phyloP scores from a whole-genome alignment of 345 rosid genomes.

The Citrus hindsii region DNA sequence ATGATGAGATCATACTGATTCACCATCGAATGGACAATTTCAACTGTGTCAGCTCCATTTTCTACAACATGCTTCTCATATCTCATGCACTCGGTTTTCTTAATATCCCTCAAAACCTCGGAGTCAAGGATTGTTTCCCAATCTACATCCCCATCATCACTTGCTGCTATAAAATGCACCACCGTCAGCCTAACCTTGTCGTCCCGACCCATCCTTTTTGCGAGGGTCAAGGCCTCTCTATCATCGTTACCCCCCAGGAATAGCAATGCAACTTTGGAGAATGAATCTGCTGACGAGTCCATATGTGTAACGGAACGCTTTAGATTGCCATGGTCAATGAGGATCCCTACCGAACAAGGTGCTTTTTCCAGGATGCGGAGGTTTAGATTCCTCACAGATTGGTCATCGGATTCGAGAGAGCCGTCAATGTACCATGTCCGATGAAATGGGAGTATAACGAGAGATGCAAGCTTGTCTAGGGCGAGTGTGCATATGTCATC shows the following conservation, averaged over 20 bases:
- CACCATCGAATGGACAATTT: not conserved
- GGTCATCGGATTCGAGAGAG: conserved; percentile 9
- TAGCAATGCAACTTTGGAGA: conserved; percentile 11
- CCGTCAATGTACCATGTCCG: conserved; percentile 29
- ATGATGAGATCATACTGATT: conserved; percentile 8
- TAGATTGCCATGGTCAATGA: conserved; percentile 20
- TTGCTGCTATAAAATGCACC: not conserved
- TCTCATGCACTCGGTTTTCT: not conserved
- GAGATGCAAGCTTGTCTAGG: conserved; percentile 14
- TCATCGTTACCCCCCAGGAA: conserved; percentile 36
- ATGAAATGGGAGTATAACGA: conserved; percentile 36
- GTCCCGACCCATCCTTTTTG: conserved; percentile 12
- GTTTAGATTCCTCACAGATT: conserved; percentile 5
- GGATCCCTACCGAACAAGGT: conserved; percentile 34
- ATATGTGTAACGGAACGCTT: not conserved
- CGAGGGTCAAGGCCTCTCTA: conserved; percentile 27
- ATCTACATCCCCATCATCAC: not conserved
- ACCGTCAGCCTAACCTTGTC: conserved; percentile 11
- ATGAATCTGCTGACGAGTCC: not conserved
- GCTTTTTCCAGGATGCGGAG: conserved; percentile 22
- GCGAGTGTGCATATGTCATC: conserved; percentile 35
- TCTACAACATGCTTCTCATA: not conserved
- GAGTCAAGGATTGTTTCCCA: conserved; percentile 18
- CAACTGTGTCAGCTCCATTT: conserved; percentile 16
- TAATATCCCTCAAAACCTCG: conserved; percentile 16